Evolutionary conservation across 2,329 filamentous ascomycete species (phyloP).

Genomic region (Aureobasidium uvarum): DNA sequence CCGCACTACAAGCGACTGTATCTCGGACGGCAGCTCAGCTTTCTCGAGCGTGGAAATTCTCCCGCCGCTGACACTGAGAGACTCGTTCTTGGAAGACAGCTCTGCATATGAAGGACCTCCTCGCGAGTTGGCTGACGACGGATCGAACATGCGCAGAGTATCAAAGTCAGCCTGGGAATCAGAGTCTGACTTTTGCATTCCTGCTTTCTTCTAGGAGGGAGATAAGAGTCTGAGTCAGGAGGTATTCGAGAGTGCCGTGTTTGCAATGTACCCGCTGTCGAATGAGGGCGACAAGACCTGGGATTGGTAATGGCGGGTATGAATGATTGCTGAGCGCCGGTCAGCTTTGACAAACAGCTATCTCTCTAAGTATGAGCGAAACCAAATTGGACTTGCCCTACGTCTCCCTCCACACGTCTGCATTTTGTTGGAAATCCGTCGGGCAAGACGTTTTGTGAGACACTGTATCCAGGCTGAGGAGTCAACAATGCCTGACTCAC

Average conservation of each 20-base stretch:
- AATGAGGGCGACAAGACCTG: not conserved
- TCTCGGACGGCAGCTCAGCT: not conserved
- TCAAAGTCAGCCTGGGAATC: slow-evolving; percentile 11
- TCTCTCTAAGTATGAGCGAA: not conserved
- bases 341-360: not conserved
- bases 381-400: not conserved
- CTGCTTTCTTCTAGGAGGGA: slow-evolving; percentile 19
- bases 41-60: slow-evolving; percentile 14
- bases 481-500: no score
- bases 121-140: not conserved
- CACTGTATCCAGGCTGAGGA: no score
- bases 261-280: not conserved
- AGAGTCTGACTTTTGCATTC: slow-evolving; percentile 12
- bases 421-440: no score
- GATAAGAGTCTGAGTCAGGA: slow-evolving; percentile 9
- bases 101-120: not conserved
- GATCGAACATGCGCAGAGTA: not conserved
- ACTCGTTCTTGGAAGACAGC: not conserved
- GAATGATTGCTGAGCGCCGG: not conserved
- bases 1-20: not conserved
- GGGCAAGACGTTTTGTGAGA: not conserved
- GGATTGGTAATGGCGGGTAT: not conserved
- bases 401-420: not conserved
- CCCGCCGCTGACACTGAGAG: not conserved
- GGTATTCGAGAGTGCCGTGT: not conserved